Evolutionary conservation across 139 green algal genomes (phyloP).

Genomic region (Chlamydomonas eustigma): DNA sequence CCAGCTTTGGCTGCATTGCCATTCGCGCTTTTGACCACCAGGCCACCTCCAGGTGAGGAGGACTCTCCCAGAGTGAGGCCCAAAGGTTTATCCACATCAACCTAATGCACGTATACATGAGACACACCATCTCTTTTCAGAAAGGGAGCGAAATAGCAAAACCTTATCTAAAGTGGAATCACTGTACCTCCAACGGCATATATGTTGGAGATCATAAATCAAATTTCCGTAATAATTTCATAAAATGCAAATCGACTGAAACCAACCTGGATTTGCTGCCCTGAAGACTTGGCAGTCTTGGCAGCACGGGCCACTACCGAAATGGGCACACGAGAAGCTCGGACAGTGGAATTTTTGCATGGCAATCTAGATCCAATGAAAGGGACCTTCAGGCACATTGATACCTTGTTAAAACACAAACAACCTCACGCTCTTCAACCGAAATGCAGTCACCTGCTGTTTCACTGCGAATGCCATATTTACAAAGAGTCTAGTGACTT

Average conservation of each 20-base stretch:
- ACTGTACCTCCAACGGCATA: background rate
- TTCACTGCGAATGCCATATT: conserved; percentile 1
- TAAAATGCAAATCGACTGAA: background rate
- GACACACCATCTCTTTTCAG: background rate
- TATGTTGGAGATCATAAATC: background rate
- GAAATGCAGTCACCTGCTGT: background rate
- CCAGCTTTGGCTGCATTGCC: conserved; percentile 92
- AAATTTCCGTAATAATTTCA: background rate
- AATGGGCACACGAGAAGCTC: background rate
- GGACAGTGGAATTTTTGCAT: background rate
- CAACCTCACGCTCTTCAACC: background rate
- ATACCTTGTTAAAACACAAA: background rate
- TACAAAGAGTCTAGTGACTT: too few relatives aligned
- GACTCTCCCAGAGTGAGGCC: conserved; percentile 71
- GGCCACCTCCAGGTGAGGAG: conserved; percentile 57
- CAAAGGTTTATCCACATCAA: conserved; percentile 89
- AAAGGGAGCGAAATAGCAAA: background rate
- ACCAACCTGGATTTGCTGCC: background rate
- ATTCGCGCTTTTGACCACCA: conserved; percentile 61
- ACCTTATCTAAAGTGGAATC: background rate
- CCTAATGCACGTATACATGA: conserved; percentile 28
- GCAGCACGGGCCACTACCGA: background rate
- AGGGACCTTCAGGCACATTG: background rate
- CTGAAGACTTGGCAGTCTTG: background rate
- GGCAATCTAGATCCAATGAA: background rate